These are phyloP conservation scores for Berberis thunbergii DNA, from an alignment of 164 flowering plant genomes.

Conservation along the genomic window DNA sequence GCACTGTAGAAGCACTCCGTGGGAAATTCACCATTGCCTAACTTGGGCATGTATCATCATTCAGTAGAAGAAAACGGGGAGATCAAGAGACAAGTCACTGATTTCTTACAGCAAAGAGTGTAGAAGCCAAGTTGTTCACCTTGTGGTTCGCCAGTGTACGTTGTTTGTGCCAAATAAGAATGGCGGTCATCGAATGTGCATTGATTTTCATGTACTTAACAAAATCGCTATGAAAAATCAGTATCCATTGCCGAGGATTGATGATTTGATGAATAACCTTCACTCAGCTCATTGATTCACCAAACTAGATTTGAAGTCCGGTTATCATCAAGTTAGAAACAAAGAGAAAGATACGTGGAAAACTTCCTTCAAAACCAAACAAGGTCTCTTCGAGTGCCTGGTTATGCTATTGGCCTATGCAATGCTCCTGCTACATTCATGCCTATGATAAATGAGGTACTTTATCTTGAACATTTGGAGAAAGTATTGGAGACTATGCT, in stretches of 20 bases:
- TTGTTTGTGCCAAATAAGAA: too few relatives aligned
- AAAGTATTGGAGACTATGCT: too few relatives aligned
- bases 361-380: neutral
- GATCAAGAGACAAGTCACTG: too few relatives aligned
- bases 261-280: neutral
- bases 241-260: neutral
- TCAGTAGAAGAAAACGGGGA: too few relatives aligned
- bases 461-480: neutral
- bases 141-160: too few relatives aligned
- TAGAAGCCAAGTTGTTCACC: too few relatives aligned
- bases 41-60: too few relatives aligned
- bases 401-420: neutral
- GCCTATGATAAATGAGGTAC: neutral
- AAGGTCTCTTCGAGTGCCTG: neutral
- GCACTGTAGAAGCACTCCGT: too few relatives aligned
- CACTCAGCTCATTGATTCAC: neutral
- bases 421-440: neutral
- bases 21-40: too few relatives aligned
- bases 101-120: too few relatives aligned
- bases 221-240: slow-evolving; percentile 12
- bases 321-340: neutral
- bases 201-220: too few relatives aligned
- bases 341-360: neutral
- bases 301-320: neutral
- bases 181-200: too few relatives aligned